Base-by-base conservation (phyloP, 306 rosid species). In the Ormosia emarginata region DNA sequence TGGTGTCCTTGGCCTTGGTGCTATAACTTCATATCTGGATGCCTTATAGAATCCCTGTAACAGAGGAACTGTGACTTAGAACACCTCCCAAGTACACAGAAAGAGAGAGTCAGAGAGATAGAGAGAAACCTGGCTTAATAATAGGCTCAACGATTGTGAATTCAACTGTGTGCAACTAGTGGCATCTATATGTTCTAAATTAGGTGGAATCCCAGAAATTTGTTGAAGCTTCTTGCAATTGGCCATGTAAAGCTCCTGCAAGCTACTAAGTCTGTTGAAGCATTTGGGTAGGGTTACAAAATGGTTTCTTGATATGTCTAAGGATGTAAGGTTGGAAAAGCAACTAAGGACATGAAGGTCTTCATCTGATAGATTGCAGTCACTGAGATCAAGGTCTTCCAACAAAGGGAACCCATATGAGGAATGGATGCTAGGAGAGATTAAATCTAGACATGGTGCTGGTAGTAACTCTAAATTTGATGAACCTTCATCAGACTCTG, bases 121-220 rank as follows among this genome's bases (percentile, higher is more conserved):
- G 75, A 53, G 75, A 66, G 39, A 68, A 55, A 81, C 85, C 85
- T 74, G 81, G 75, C 63, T 72, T 52, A 83, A 34, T 66, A 83
- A 71, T 41, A 71, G 17, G 46, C 49, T 15, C 58, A 80, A 63
- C 4, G 87, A 83, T 18, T 71, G 64, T 53, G 83, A 65, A 34
- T 46, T 44, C 80, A 83, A 24, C 41, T 36, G 10, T 10, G 33
- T 72, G 83, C 83, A 78, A 73, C 82, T 83, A 52, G 63, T 78
- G 4, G 83, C 80, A 83, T 55, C 75, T n/a, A 78, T 56, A 24
- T 17, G 59, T 43, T 79, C 78, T 72, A 83, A 71, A 66, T 65
- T 73, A 14, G 76, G 77, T 10, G 81, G 87, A 74, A 84, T 57
- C 72, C 77, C 80, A 37, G 40, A 47, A 73, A 84, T 44, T n/a